Percentiles rank a stretch among this genome's conserved stretches.
Evolutionary conservation across 805 yeast species (phyloP).

Genomic region (Zygosaccharomyces kombuchaensis): DNA sequence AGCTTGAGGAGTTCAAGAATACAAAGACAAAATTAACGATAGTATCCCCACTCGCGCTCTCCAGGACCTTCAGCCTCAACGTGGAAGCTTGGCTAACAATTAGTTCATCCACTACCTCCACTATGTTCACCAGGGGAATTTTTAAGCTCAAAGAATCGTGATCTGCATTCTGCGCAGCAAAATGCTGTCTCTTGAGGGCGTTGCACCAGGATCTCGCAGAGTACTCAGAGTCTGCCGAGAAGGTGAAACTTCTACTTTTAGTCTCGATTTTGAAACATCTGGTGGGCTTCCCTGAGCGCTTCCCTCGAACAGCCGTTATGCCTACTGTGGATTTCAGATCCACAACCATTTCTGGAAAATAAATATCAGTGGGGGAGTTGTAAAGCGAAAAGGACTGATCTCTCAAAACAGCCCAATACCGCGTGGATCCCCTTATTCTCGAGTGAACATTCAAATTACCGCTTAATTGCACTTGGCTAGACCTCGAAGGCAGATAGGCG

Average conservation of each 20-base stretch:
- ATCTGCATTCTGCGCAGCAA: constrained; percentile 58
- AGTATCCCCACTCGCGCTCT: constrained; percentile 47
- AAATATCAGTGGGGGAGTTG: constrained; percentile 68
- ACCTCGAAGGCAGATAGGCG: constrained; percentile 66
- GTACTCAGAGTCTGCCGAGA: constrained; percentile 67
- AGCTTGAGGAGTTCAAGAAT: constrained; percentile 50
- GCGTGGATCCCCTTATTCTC: constrained; percentile 21
- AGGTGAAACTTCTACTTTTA: constrained; percentile 52
- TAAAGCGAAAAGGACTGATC: constrained; percentile 66
- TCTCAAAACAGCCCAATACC: constrained; percentile 79
- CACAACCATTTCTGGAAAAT: constrained; percentile 74
- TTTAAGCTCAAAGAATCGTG: constrained; percentile 72
- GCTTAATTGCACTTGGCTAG: constrained; percentile 39
- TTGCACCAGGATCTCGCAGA: constrained; percentile 81
- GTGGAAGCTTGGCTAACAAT: constrained; percentile 56
- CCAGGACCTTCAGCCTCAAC: constrained; percentile 57
- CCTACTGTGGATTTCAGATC: constrained; percentile 61
- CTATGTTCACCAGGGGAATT: constrained; percentile 65
- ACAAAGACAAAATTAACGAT: constrained; percentile 68
- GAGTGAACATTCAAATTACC: constrained; percentile 49
- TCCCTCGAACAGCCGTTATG: constrained; percentile 45
- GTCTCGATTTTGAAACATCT: constrained; percentile 58
- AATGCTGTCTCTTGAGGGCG: constrained; percentile 67
- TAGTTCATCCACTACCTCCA: constrained; percentile 54
- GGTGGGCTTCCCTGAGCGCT: constrained; percentile 13